Conservation (phyloP, 176 grass and related monocot species). For the Carex pumila region DNA sequence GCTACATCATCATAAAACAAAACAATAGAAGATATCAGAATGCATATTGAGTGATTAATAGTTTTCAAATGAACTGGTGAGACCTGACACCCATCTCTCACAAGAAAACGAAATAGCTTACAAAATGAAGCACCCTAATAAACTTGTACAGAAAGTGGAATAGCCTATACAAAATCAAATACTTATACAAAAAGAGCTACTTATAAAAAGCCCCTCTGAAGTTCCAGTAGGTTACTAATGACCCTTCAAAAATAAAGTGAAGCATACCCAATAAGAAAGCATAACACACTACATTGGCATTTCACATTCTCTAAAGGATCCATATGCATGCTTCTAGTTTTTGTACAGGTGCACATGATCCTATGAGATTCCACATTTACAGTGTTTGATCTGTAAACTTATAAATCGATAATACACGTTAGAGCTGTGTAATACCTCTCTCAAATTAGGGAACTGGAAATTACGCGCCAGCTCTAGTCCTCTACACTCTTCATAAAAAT, state of each 20-base stretch:
- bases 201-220: background rate
- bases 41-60: background rate
- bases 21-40: conserved; percentile 14
- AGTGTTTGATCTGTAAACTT: background rate
- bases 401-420: background rate
- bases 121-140: background rate
- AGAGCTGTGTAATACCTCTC: conserved; percentile 47
- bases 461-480: conserved; percentile 90
- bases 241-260: background rate
- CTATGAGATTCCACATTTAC: background rate
- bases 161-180: background rate
- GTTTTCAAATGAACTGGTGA: background rate
- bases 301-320: background rate
- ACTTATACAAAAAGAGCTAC: background rate
- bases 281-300: background rate
- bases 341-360: background rate
- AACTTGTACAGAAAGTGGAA: background rate
- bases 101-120: background rate
- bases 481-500: conserved; percentile 90
- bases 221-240: background rate
- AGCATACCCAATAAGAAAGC: background rate
- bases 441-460: conserved; percentile 94
- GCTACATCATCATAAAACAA: conserved; percentile 41
- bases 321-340: background rate
- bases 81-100: background rate